A percentile compares a stretch with the other conserved stretches of the same genome.
These are phyloP conservation scores for Pythium grandisporangium DNA, from an alignment of 352 stramenopile genomes.

Conservation along the genomic window DNA sequence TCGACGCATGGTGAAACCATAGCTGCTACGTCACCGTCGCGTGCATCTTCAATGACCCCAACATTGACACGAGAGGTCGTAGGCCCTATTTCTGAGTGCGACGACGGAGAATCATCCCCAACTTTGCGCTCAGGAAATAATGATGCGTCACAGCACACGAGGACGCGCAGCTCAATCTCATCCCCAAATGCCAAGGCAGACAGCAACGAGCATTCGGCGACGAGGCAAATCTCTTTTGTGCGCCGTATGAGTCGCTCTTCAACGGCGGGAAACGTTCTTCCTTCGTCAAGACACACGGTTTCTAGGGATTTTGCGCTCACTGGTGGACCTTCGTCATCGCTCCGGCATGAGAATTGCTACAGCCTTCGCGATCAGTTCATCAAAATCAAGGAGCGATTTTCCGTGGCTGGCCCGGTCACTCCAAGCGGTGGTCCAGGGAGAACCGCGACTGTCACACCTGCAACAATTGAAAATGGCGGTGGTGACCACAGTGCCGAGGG, in stretches of 20 bases:
- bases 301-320: conserved; percentile 50
- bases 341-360: conserved; percentile 56
- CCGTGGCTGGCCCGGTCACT: conserved; percentile 19
- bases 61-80: no score
- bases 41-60: no score
- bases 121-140: no score
- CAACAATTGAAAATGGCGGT: no score
- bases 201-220: background rate
- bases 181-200: background rate
- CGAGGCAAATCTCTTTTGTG: background rate
- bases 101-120: background rate
- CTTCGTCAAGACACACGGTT: conserved; percentile 22
- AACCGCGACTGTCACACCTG: no score
- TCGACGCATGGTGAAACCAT: no score
- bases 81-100: background rate
- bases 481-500: no score
- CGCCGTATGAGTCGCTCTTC: conserved; percentile 18
- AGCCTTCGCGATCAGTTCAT: conserved; percentile 75
- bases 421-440: no score
- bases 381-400: conserved; percentile 74
- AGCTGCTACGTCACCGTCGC: no score
- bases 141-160: no score
- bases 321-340: conserved; percentile 22
- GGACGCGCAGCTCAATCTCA: background rate
- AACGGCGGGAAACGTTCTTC: conserved; percentile 12